A percentile compares a stretch with the other conserved stretches of the same genome.
Evolutionary conservation across 495 filamentous ascomycete species (phyloP).

Genomic region (Recurvomyces mirabilis): DNA sequence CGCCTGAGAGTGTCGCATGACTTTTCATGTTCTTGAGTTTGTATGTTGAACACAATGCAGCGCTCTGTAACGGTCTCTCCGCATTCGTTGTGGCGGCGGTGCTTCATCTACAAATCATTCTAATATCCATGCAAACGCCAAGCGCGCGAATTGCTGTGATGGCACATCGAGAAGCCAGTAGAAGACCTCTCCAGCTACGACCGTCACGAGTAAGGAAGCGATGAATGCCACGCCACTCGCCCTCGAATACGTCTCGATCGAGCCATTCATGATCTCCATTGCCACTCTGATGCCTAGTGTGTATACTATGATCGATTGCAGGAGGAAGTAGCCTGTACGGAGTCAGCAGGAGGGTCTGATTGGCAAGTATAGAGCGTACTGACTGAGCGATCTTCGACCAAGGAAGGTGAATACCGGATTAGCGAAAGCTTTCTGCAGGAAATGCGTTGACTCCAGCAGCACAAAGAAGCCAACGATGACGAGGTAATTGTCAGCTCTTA

Average conservation of each 20-base stretch:
- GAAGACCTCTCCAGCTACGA: conserved; percentile 17
- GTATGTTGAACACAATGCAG: no score
- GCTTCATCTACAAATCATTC: no score
- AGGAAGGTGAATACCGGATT: conserved; percentile 20
- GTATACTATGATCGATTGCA: conserved; percentile 27
- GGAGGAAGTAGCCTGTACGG: conserved; percentile 23
- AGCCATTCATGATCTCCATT: conserved; percentile 13
- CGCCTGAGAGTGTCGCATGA: no score
- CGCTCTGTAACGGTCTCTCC: no score
- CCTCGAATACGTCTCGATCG: not conserved
- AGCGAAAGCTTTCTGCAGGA: conserved; percentile 24
- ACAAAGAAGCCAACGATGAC: conserved; percentile 28
- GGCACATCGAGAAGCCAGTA: conserved; percentile 23
- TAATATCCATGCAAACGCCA: conserved; percentile 8
- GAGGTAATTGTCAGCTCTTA: conserved; percentile 30
- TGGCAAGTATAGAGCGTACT: conserved; percentile 3
- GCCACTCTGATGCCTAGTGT: conserved; percentile 28
- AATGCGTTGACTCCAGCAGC: conserved; percentile 25
- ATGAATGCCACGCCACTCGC: conserved; percentile 14
- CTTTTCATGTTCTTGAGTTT: no score
- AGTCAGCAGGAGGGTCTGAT: not conserved
- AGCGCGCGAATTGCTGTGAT: conserved; percentile 1
- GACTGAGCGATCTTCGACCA: conserved; percentile 28
- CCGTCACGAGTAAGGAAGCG: conserved; percentile 14
- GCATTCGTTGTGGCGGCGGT: no score